Conservation (phyloP, 768 basidiomycete genomes). For the Tulasnella sp. region DNA sequence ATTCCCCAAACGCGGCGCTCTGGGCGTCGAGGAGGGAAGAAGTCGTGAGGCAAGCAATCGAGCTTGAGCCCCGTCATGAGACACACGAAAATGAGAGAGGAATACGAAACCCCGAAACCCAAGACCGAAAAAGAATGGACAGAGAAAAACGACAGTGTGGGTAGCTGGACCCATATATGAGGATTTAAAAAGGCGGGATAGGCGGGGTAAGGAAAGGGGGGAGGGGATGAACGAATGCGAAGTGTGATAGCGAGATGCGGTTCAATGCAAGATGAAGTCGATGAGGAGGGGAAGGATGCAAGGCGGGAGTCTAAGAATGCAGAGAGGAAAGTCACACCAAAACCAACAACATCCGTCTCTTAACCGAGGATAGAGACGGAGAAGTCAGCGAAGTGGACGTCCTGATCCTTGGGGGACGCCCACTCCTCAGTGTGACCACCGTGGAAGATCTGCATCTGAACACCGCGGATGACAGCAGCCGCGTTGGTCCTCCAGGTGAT, state of each 20-base stretch:
- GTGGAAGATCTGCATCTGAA: slow-evolving; percentile 9
- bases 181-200: neutral
- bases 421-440: slow-evolving; percentile 8
- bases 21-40: neutral
- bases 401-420: slow-evolving; percentile 10
- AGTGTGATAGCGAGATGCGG: neutral
- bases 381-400: slow-evolving; percentile 10
- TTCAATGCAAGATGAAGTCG: neutral
- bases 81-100: neutral
- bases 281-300: neutral
- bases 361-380: neutral
- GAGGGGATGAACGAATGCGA: neutral
- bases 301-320: neutral
- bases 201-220: neutral
- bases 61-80: neutral
- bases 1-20: neutral
- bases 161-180: neutral
- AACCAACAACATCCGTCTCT: neutral
- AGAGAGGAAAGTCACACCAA: neutral
- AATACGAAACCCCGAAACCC: neutral
- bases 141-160: neutral
- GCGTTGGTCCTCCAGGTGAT: neutral
- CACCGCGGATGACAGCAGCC: neutral
- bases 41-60: neutral
- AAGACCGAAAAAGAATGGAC: neutral